Evolutionary conservation across 257 asterid species (phyloP).

Genomic region (Solanum pennellii): DNA sequence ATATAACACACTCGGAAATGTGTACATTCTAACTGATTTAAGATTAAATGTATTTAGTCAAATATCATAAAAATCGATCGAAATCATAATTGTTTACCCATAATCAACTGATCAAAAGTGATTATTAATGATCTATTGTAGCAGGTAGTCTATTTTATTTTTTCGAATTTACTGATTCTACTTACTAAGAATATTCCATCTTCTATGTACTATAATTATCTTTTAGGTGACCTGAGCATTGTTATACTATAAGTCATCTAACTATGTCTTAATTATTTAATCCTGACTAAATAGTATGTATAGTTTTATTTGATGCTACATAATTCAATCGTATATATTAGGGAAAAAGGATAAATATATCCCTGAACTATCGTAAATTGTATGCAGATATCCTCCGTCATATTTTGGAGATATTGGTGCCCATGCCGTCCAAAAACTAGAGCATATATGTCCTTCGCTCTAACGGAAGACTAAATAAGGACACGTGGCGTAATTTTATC

Average conservation of each 20-base stretch:
- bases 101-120: neutral
- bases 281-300: neutral
- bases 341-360: too few species aligned
- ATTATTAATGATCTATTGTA: neutral
- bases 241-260: neutral
- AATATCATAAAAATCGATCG: neutral
- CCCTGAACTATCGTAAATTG: fast-evolving
- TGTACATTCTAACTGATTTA: neutral
- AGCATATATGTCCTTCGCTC: too few species aligned
- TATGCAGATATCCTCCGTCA: too few species aligned
- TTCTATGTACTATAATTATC: neutral
- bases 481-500: too few species aligned
- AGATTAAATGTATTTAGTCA: neutral
- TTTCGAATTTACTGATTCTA: neutral
- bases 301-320: neutral
- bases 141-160: neutral
- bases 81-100: neutral
- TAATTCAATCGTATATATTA: neutral
- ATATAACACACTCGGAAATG: neutral
- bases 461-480: too few species aligned
- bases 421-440: too few species aligned
- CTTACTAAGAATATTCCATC: neutral
- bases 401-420: too few species aligned
- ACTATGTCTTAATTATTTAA: neutral
- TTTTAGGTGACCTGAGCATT: neutral